These are phyloP conservation scores for Aspergillus funiculosus DNA, from an alignment of 495 filamentous ascomycete genomes.

Conservation along the genomic window DNA sequence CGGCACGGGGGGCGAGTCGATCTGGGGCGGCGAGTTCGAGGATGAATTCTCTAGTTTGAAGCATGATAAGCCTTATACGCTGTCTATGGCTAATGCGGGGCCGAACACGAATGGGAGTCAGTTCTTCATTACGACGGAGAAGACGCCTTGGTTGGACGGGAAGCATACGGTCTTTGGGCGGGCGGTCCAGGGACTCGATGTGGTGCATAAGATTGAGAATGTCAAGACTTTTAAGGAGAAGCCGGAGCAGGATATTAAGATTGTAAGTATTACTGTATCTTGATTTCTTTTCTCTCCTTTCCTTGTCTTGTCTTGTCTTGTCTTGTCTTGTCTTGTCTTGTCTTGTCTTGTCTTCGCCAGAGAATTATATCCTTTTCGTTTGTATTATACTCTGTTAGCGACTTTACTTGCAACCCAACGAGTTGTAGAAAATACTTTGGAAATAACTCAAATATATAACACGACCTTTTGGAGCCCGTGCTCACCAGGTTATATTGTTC, in stretches of 20 bases:
- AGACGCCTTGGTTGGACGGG: conserved; percentile 90
- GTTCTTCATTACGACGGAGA: conserved; percentile 98
- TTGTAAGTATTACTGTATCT: conserved; percentile 67
- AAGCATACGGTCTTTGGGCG: conserved; percentile 97
- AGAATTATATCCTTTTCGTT: no score
- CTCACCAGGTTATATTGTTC: background rate
- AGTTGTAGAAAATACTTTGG: no score
- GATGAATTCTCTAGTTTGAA: conserved; percentile 89
- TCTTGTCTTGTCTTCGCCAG: no score
- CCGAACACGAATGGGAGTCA: conserved; percentile 75
- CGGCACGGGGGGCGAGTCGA: conserved; percentile 91
- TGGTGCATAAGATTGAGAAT: conserved; percentile 97
- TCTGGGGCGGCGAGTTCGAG: conserved; percentile 94
- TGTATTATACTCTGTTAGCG: no score
- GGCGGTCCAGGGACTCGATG: conserved; percentile 81
- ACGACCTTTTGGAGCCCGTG: no score
- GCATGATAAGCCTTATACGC: conserved; percentile 93
- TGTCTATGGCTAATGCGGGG: conserved; percentile 96
- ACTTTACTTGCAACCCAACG: no score
- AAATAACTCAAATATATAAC: no score
- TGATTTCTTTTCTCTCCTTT: conserved; percentile 4
- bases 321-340: background rate
- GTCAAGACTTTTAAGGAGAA: conserved; percentile 88
- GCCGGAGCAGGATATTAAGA: conserved; percentile 95
- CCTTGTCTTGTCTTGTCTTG: background rate